These are phyloP conservation scores for Hemileia vastatrix DNA, from an alignment of 1,284 basidiomycete species.

Conservation along the genomic window DNA sequence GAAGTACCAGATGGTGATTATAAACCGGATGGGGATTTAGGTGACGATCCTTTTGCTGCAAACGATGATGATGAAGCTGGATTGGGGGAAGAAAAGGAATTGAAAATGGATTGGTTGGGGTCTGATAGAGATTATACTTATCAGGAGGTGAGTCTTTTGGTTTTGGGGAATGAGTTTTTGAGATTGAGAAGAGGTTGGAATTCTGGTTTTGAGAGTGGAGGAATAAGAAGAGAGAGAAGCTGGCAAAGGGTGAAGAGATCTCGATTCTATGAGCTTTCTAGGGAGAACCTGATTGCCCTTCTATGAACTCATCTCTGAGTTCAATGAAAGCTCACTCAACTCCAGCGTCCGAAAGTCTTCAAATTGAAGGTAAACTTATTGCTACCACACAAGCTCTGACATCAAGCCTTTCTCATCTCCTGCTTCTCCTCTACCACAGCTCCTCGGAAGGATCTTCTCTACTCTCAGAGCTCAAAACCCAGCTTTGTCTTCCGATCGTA, in stretches of 20 bases:
- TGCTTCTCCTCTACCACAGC: conserved; percentile 49
- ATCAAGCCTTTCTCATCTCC: conserved; percentile 6
- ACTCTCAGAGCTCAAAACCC: conserved; percentile 90
- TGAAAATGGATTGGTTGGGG: conserved; percentile 67
- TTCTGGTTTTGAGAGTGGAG: too few relatives aligned
- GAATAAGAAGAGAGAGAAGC: too few relatives aligned
- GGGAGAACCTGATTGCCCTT: too few relatives aligned
- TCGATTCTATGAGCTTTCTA: too few relatives aligned
- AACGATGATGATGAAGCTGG: conserved; percentile 49
- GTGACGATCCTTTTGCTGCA: conserved; percentile 64
- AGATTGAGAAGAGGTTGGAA: background rate
- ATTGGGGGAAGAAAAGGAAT: conserved; percentile 50
- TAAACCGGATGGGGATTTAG: conserved; percentile 65
- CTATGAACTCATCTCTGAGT: too few relatives aligned
- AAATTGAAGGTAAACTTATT: too few relatives aligned
- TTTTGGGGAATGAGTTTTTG: background rate
- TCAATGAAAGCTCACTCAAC: too few relatives aligned
- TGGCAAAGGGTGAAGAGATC: too few relatives aligned
- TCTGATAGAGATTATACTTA: conserved; percentile 92
- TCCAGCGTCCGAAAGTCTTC: too few relatives aligned
- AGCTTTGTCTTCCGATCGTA: conserved; percentile 69
- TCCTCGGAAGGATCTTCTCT: conserved; percentile 82
- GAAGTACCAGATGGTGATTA: conserved; percentile 49
- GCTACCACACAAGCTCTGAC: conserved; percentile 8
- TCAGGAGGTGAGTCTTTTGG: conserved; percentile 57